Conservation (phyloP, 805 yeast species). For the Teunomyces aglyptinius region DNA sequence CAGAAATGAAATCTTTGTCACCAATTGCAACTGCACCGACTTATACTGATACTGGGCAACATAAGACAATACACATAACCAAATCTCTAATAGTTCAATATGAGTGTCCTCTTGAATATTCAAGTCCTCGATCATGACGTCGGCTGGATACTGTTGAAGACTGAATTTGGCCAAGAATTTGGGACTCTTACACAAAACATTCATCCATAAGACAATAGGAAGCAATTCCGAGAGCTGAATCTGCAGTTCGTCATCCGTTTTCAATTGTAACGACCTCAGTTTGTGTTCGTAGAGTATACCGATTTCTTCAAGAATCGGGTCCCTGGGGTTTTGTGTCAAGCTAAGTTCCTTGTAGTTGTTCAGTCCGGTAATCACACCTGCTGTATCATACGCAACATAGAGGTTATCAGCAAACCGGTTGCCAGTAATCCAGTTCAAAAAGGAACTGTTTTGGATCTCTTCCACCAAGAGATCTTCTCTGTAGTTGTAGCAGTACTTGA, state of each 20-base stretch:
- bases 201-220: slow-evolving; percentile 15
- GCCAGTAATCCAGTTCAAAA: slow-evolving; percentile 32
- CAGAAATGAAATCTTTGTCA: slow-evolving; percentile 27
- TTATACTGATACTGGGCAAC: slow-evolving; percentile 38
- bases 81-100: slow-evolving; percentile 25
- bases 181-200: slow-evolving; percentile 14
- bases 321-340: slow-evolving; percentile 12
- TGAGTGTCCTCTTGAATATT: slow-evolving; percentile 11
- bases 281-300: slow-evolving; percentile 12
- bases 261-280: slow-evolving; percentile 7
- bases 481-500: slow-evolving; percentile 20
- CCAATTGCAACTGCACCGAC: slow-evolving; percentile 19
- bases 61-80: slow-evolving; percentile 40
- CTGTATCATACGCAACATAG: slow-evolving; percentile 17
- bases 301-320: slow-evolving; percentile 19
- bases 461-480: slow-evolving; percentile 15
- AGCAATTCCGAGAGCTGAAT: slow-evolving; percentile 17
- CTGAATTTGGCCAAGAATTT: slow-evolving; percentile 16
- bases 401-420: slow-evolving; percentile 20
- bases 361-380: slow-evolving; percentile 14
- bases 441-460: slow-evolving; percentile 24
- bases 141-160: slow-evolving; percentile 10
- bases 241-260: slow-evolving; percentile 8
- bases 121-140: slow-evolving; percentile 14
- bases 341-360: slow-evolving; percentile 12